Conservation (phyloP, 768 basidiomycete species). For the Lactifluus rugatus region DNA sequence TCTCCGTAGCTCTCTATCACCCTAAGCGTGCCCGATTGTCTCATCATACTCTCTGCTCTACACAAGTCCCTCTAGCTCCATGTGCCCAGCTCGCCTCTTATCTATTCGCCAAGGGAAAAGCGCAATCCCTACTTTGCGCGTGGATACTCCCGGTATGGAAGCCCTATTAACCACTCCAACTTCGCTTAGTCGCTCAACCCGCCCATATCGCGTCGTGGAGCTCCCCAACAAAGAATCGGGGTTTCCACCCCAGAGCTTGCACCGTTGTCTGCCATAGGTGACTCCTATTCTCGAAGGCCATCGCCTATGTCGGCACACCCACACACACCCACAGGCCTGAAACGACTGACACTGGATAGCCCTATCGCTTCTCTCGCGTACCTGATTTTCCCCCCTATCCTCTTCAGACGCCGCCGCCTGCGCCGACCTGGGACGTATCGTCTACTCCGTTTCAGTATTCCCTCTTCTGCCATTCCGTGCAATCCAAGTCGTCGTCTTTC, state of each 20-base stretch:
- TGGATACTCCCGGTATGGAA: neutral
- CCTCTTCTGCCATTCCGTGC: neutral
- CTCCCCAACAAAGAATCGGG: neutral
- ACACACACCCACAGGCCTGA: neutral
- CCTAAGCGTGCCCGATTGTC: no score
- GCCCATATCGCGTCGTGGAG: neutral
- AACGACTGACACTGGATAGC: neutral
- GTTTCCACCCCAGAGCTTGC: neutral
- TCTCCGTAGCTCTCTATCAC: conserved; percentile 16
- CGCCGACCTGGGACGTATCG: neutral
- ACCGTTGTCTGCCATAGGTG: neutral
- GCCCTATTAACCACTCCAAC: neutral
- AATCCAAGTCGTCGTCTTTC: neutral
- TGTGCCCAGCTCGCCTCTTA: neutral
- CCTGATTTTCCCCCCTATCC: neutral
- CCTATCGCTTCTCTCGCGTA: neutral
- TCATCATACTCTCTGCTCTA: no score
- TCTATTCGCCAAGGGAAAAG: neutral
- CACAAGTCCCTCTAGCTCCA: neutral
- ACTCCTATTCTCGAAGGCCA: neutral
- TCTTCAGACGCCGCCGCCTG: neutral
- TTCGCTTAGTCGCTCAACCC: neutral
- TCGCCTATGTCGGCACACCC: no score
- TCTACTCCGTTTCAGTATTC: neutral
- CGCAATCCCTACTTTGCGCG: neutral